These are phyloP conservation scores for Colletotrichum acutatum DNA, from an alignment of 2,329 filamentous ascomycete genomes.

Conservation along the genomic window DNA sequence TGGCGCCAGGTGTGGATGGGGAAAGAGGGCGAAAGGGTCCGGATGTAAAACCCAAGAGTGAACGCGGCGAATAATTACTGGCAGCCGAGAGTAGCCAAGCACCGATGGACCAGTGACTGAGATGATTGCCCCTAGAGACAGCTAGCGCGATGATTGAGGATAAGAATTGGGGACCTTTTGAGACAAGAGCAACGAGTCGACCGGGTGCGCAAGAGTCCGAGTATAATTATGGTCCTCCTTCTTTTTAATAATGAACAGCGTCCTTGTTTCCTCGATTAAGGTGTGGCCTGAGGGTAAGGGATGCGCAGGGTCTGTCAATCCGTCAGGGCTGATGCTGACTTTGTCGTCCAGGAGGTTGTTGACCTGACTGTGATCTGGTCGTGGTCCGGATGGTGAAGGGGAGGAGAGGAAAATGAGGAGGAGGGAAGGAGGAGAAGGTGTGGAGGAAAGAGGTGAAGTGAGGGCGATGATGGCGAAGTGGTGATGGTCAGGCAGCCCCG, in stretches of 20 bases:
- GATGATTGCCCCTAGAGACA: slow-evolving; percentile 30
- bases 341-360: background rate
- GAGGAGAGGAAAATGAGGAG: background rate
- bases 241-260: background rate
- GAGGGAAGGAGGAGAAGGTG: background rate
- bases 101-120: slow-evolving; percentile 5
- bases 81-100: slow-evolving; percentile 23
- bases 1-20: slow-evolving; percentile 23
- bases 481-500: slow-evolving; percentile 21
- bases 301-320: background rate
- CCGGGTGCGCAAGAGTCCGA: slow-evolving; percentile 19
- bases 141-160: slow-evolving; percentile 26
- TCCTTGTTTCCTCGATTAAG: background rate
- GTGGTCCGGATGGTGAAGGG: background rate
- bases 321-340: background rate
- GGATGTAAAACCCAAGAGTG: slow-evolving; percentile 24
- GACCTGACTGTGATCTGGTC: background rate
- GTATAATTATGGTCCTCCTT: slow-evolving; percentile 26
- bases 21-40: slow-evolving; percentile 11
- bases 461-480: slow-evolving; percentile 1
- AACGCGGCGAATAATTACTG: slow-evolving; percentile 20
- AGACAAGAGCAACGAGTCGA: slow-evolving; percentile 21
- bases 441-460: background rate
- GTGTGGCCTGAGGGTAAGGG: slow-evolving; percentile 1
- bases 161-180: slow-evolving; percentile 25